Evolutionary conservation across 768 basidiomycete species (phyloP), one percentile per base, ranked within the genome.

Genomic region (Hypsizygus marmoreus): DNA sequence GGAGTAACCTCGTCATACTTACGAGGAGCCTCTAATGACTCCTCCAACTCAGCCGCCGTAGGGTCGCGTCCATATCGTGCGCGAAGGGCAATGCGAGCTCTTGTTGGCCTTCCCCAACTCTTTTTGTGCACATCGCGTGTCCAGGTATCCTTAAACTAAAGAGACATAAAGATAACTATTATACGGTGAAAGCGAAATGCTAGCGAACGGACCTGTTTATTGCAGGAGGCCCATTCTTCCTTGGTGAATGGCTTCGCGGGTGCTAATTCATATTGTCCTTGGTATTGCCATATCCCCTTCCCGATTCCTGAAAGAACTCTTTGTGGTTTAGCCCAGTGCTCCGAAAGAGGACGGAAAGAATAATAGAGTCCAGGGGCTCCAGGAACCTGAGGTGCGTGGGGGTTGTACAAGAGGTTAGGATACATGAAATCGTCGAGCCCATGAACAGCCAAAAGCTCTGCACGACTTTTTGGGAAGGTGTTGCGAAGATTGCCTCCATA

Each of bases 401-500:
- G 68, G 30, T 72, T 66, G 30, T 58, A 62, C 2, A 46, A 35
- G 1, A 66, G 54, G 39, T 64, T 65, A 1, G 64, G 51, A 45
- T 60, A 74, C 60, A 65, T 61, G 43, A 70, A 72, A 20, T 69
- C 59, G 5, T 60, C 30, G 34, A 60, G 29, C 2, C 69, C 66
- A 43, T 71, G 68, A 6, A 39, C 26, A 0, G 49, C 56, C 4
- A 66, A 6, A n/a, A 49, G 53, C 0, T 52, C 34, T 2, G 45
- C 23, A 2, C 40, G 23, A 10, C 66, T 65, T 0, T 12, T 34
- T 0, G 69, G 69, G 32, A 54, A 59, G 1, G 63, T 65, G 3
- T 49, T 53, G 40, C 67, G 65, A 4, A 47, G 19, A 43, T 57
- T 69, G 2, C 73, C 72, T 12, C 71, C 73, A 44, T 67, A 74